A percentile compares a stretch with the other conserved stretches of the same genome.
Conservation (phyloP, 164 flowering plant genomes). For the Nelumbo lutea region DNA sequence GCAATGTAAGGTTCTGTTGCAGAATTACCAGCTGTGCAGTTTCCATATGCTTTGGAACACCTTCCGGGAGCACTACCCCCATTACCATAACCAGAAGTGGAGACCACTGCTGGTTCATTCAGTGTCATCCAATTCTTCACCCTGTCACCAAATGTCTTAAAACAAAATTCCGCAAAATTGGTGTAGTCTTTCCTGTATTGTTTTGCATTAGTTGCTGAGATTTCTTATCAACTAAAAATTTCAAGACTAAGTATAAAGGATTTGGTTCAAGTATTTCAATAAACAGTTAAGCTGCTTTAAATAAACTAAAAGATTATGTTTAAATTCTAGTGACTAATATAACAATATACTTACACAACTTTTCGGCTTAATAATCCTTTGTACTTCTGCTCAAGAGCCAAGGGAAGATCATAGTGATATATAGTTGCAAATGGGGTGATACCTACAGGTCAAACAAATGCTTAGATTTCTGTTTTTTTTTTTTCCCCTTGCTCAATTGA, state of each 20-base stretch:
- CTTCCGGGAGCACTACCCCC: slow-evolving; percentile 66
- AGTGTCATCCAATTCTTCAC: slow-evolving; percentile 81
- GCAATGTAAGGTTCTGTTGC: slow-evolving; percentile 73
- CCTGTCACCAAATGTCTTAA: slow-evolving; percentile 67
- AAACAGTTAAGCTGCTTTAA: neutral
- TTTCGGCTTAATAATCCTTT: slow-evolving; percentile 34
- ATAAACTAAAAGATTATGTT: neutral
- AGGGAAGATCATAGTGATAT: slow-evolving; percentile 66
- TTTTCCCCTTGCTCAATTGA: neutral
- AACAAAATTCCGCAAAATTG: slow-evolving; percentile 68
- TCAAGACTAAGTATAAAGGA: too few species aligned
- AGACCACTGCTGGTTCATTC: slow-evolving; percentile 72
- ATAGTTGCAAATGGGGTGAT: slow-evolving; percentile 73
- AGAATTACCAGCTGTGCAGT: slow-evolving; percentile 64
- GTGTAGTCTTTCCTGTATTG: slow-evolving; percentile 55
- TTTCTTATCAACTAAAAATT: too few species aligned
- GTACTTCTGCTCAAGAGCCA: slow-evolving; percentile 49
- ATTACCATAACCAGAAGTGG: slow-evolving; percentile 68
- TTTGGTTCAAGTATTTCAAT: too few species aligned
- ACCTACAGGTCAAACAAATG: slow-evolving; percentile 27
- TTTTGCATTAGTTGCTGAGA: neutral
- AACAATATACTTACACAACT: slow-evolving; percentile 51
- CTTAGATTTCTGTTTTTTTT: too few species aligned
- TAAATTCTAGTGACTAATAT: neutral
- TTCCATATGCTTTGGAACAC: slow-evolving; percentile 55